Evolutionary conservation across 805 yeast species (phyloP).

Genomic region (Yamadazyma sp.): DNA sequence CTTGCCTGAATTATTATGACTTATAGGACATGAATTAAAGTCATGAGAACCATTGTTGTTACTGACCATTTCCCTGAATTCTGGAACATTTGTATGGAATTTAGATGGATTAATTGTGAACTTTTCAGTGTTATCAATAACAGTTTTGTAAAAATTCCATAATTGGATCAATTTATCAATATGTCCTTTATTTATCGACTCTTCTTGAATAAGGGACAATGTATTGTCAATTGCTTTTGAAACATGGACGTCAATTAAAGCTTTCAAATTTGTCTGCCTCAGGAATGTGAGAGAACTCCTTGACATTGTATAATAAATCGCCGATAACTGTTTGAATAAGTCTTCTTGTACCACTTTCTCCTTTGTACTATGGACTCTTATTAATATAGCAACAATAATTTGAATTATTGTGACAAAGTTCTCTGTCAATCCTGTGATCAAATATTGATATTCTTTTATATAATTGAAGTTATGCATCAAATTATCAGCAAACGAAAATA

Average conservation of each 20-base stretch:
- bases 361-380: slow-evolving; percentile 9
- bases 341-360: slow-evolving; percentile 8
- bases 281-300: slow-evolving; percentile 3
- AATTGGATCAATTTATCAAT: slow-evolving; percentile 8
- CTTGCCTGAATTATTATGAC: slow-evolving; percentile 13
- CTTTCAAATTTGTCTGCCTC: slow-evolving; percentile 3
- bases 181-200: slow-evolving; percentile 4
- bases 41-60: not conserved
- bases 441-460: slow-evolving; percentile 8
- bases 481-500: slow-evolving; percentile 8
- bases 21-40: slow-evolving; percentile 12
- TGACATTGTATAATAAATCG: slow-evolving; percentile 9
- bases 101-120: slow-evolving; percentile 30
- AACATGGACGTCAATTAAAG: slow-evolving; percentile 7
- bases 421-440: slow-evolving; percentile 8
- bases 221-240: slow-evolving; percentile 5
- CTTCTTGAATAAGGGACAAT: slow-evolving; percentile 1
- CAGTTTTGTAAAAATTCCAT: slow-evolving; percentile 40
- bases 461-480: not conserved
- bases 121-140: slow-evolving; percentile 28
- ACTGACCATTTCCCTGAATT: slow-evolving; percentile 12
- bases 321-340: slow-evolving; percentile 12
- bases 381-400: slow-evolving; percentile 10
- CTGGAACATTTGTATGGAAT: slow-evolving; percentile 29
- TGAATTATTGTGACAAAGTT: slow-evolving; percentile 9